Conservation (phyloP, 2,329 filamentous ascomycete species). For the Capronia coronata region DNA sequence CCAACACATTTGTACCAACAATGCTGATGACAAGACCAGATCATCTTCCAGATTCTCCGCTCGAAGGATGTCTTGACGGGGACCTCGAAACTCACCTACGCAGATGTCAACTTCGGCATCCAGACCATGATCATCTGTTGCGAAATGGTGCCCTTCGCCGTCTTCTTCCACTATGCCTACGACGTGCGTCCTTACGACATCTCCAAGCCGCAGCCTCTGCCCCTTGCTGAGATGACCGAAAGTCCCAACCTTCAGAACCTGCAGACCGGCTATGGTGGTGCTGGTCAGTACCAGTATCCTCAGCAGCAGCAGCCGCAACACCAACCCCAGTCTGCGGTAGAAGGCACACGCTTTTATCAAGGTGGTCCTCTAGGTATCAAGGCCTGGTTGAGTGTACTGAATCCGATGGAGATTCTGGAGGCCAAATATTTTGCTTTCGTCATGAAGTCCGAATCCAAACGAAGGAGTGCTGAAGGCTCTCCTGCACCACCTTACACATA, state of each 20-base stretch:
- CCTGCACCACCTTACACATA: too few species aligned
- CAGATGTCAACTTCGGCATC: conserved; percentile 32
- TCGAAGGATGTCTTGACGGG: conserved; percentile 26
- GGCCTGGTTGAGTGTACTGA: neutral
- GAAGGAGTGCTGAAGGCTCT: too few species aligned
- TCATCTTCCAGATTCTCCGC: conserved; percentile 32
- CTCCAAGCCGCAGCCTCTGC: too few species aligned
- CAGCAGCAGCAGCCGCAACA: neutral
- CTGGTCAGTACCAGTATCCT: neutral
- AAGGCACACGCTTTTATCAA: too few species aligned
- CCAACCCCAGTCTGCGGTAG: neutral
- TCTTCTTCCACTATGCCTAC: conserved; percentile 33
- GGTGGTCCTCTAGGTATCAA: neutral
- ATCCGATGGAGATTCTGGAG: neutral
- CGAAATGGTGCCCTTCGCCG: conserved; percentile 32
- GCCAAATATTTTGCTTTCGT: too few species aligned
- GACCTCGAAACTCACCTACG: conserved; percentile 29
- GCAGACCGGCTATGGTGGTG: too few species aligned
- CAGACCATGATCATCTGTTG: conserved; percentile 32
- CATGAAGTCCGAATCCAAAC: too few species aligned
- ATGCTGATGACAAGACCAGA: conserved; percentile 16
- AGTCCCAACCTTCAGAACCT: too few species aligned
- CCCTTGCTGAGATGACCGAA: too few species aligned
- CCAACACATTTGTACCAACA: neutral
- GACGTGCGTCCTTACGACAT: conserved; percentile 27